Evolutionary conservation across 306 rosid species (phyloP), one percentile per base, ranked within the genome.

Genomic region (Pyrus bretschneideri): DNA sequence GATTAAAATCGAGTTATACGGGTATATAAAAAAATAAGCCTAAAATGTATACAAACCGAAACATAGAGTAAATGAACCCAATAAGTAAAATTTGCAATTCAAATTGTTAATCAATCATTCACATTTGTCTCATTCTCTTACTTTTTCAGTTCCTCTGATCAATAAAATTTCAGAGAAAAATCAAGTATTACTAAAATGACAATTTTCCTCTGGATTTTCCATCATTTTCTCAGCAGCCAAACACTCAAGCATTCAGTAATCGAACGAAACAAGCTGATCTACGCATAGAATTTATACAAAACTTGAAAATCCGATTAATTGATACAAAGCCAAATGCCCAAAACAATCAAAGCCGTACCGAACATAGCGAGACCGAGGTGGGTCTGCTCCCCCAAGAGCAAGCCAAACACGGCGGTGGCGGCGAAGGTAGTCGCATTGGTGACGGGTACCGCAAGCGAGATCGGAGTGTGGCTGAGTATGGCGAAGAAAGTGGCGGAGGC

Each of bases 381-480:
- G 18, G 91, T 88, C 33, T 74, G 80, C 77, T 94, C 97, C 10
- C 95, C 95, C 31, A 92, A 86, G 22, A 94, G 90, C 58, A 81
- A 76, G 54, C 91, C 96, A 35, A 89, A 87, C 19, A 90, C 61
- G 42, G 96, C 95, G 11, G 97, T 94, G 88, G 98, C 83, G 44
- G 95, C 93, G 62, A 94, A 92, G 4, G 98, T 92, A 65, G 96
- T 92, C 68, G 98, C 97, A 75, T 94, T 94, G 77, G 98, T 94
- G 86, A 94, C 91, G 17, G 97, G 98, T 51, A 94, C 96, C 33
- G 96, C 90, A 60, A 85, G 85, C 70, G 96, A 94, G 69, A 94
- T 93, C 0, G 98, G 98, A 6, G 96, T 85, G 64, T 90, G 82
- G 52, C 89, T 83, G 77, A 92, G 96, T 25, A 92, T 85, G 64